Percentiles rank a stretch among this genome's conserved stretches.
Conservation (phyloP, 306 rosid genomes). For the Lathyrus tuberosus region DNA sequence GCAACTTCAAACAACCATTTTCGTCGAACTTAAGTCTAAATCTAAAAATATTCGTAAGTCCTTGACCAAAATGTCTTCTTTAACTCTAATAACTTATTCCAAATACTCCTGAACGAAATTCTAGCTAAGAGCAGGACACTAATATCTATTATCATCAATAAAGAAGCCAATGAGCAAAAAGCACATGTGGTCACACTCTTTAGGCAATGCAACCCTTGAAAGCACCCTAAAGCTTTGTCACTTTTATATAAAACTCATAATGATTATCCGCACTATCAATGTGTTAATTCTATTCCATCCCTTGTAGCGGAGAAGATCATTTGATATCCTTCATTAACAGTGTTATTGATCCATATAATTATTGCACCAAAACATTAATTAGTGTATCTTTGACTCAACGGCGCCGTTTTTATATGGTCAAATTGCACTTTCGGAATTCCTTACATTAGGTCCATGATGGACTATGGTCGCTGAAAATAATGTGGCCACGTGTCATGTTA, state of each 20-base stretch:
- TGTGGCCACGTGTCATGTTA: slow-evolving; percentile 55
- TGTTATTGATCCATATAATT: background rate
- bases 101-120: no score
- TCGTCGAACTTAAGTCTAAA: no score
- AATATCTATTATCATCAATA: background rate
- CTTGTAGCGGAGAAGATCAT: background rate
- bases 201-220: background rate
- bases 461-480: slow-evolving; percentile 9
- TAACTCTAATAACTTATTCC: no score
- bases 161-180: background rate
- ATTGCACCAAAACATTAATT: background rate
- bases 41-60: no score
- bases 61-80: no score
- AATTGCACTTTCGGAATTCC: slow-evolving; percentile 26
- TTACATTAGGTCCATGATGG: background rate
- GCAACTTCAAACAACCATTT: no score
- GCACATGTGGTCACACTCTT: background rate
- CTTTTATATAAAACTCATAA: no score
- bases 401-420: slow-evolving; percentile 44
- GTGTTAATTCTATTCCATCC: background rate
- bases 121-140: no score
- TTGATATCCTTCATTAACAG: background rate
- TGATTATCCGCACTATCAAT: background rate
- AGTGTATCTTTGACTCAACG: slow-evolving; percentile 41
- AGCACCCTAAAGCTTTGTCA: background rate